A percentile compares a stretch with the other conserved stretches of the same genome.
Conservation (phyloP, 139 green algal species). For the Zygnema circumcarinatum region DNA sequence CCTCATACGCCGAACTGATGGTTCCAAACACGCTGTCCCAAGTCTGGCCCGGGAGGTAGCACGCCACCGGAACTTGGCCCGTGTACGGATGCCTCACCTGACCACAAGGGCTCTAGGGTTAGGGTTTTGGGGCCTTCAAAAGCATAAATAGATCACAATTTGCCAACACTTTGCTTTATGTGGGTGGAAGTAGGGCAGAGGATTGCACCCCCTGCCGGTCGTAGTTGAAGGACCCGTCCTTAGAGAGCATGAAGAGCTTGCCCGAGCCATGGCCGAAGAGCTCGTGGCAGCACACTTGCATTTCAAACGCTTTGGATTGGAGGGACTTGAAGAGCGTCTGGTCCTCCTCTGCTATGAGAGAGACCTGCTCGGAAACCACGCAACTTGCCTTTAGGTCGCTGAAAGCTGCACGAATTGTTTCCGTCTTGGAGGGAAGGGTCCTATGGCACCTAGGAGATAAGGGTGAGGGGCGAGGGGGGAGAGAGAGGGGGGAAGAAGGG, state of each 20-base stretch:
- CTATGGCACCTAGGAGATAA: too few species aligned
- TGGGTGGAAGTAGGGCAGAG: not conserved
- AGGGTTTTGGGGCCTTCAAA: not conserved
- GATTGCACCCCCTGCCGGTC: not conserved
- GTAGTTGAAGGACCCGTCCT: constrained; percentile 39
- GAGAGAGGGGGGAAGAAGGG: too few species aligned
- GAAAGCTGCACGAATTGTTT: too few species aligned
- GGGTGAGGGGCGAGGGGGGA: too few species aligned
- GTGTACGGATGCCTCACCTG: constrained; percentile 20
- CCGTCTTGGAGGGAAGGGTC: too few species aligned
- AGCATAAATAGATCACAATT: not conserved
- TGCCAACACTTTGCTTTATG: not conserved
- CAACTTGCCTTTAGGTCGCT: too few species aligned
- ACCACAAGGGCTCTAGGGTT: constrained; percentile 3
- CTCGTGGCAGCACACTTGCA: constrained; percentile 44
- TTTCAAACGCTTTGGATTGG: constrained; percentile 25
- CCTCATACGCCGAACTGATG: constrained; percentile 24
- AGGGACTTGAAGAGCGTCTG: constrained; percentile 22
- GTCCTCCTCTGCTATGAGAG: constrained; percentile 21
- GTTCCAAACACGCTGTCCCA: constrained; percentile 44
- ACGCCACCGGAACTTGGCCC: not conserved
- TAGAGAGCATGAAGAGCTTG: constrained; percentile 31
- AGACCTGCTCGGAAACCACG: not conserved
- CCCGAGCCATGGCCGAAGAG: constrained; percentile 41
- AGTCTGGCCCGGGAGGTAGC: constrained; percentile 32